Conservation (phyloP, 2,329 filamentous ascomycete genomes). For the Sarocladium brachiariae region DNA sequence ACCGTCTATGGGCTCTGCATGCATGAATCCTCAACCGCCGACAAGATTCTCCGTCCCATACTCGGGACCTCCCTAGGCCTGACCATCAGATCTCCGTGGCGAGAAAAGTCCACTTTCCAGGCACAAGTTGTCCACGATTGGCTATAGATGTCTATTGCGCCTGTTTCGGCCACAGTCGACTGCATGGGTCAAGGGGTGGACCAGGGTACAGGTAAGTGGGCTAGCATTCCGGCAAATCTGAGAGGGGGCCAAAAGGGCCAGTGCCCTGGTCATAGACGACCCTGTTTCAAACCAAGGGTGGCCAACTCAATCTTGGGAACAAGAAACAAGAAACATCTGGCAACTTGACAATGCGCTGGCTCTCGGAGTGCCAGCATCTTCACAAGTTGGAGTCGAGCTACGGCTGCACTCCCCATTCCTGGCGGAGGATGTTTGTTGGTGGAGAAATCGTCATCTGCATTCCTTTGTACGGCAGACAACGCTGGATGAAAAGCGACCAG, state of each 20-base stretch:
- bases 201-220: not conserved
- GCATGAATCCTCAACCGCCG: conserved; percentile 3
- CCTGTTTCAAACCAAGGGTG: not conserved
- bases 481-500: not conserved
- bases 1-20: not conserved
- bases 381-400: not conserved
- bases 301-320: not conserved
- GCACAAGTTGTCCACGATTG: not conserved
- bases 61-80: not conserved
- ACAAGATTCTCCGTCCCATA: not conserved
- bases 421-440: not conserved
- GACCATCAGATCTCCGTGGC: not conserved
- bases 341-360: not conserved
- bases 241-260: not conserved
- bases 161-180: not conserved
- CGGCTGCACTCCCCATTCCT: not conserved
- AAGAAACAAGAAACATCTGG: not conserved
- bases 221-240: conserved; percentile 1
- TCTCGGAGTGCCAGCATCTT: not conserved
- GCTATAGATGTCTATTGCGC: not conserved
- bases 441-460: not conserved
- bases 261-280: not conserved
- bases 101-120: not conserved
- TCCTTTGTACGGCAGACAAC: not conserved
- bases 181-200: not conserved